phyloP scores from a whole-genome alignment of 257 asterid genomes.

The Gardenia jasminoides region DNA sequence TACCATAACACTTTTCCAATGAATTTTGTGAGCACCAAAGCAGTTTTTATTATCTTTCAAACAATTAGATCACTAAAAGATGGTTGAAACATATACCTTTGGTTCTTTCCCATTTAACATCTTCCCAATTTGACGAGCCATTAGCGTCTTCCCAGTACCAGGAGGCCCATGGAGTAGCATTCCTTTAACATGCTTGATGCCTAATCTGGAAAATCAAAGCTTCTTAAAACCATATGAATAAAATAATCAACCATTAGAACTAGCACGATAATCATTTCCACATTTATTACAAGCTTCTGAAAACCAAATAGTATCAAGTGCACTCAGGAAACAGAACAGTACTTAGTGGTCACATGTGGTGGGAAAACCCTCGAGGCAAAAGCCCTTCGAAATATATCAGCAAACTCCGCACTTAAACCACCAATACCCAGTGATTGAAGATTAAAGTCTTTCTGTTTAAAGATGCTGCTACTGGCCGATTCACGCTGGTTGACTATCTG shows the following conservation, averaged over 20 bases:
- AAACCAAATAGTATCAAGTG: slow-evolving; percentile 5
- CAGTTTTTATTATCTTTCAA: not conserved
- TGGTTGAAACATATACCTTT: slow-evolving; percentile 50
- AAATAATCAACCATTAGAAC: slow-evolving; percentile 10
- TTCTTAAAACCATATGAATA: slow-evolving; percentile 23
- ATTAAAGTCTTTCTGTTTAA: slow-evolving; percentile 89
- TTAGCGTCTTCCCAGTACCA: slow-evolving; percentile 98
- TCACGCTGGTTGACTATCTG: slow-evolving; percentile 98
- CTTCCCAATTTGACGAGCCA: slow-evolving; percentile 99
- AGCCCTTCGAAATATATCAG: slow-evolving; percentile 98
- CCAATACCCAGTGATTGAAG: slow-evolving; percentile 92
- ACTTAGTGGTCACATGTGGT: slow-evolving; percentile 92
- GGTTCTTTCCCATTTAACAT: slow-evolving; percentile 98
- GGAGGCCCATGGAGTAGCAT: slow-evolving; percentile 99
- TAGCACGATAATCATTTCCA: not conserved
- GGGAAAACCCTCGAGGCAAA: slow-evolving; percentile 99
- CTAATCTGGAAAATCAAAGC: slow-evolving; percentile 57
- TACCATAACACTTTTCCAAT: not conserved
- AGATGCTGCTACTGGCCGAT: slow-evolving; percentile 93
- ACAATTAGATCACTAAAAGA: slow-evolving; percentile 12
- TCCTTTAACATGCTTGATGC: slow-evolving; percentile 98
- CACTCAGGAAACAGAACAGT: slow-evolving; percentile 24
- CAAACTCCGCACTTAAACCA: slow-evolving; percentile 95
- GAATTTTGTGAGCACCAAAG: not conserved
- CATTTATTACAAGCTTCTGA: not conserved